Evolutionary conservation across 805 yeast species (phyloP), one percentile per base, ranked within the genome.

Genomic region (Candida vartiovaarae): DNA sequence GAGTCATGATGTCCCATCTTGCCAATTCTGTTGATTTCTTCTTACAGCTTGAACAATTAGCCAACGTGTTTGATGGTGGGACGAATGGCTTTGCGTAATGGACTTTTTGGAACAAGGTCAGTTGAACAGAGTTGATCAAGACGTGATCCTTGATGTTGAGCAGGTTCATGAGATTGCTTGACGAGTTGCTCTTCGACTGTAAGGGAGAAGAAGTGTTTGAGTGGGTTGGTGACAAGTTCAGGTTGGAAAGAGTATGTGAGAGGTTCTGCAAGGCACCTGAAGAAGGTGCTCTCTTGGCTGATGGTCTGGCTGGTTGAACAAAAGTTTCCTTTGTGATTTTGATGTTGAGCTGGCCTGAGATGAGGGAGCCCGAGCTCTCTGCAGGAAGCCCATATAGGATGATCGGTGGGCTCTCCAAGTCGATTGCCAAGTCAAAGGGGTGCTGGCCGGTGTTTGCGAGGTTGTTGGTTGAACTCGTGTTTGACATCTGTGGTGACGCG

Each of bases 341-440:
- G 38, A 93, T 64, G 32, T 74, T 73, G 39, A 93, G 65, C 8
- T 87, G 68, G 0, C 99, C 99, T 31, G 89, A 78, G 31, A 93
- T 66, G 25, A 91, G 71, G 5, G 95, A 84, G 1, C 99, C 99
- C 0, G 95, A 73, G 2, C 93, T 80, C 46, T 86, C 93, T 7
- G 65, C 62, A 3, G 90, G 84, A 1, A 74, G 64, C 0, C 99
- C 99, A 57, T 85, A 91, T 43, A 93, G 66, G 38, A 87, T 77
- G 33, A 90, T 72, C 0, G 99, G 99, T 1, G 98, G 98, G 2
- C 95, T 82, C 59, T 93, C 99, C 24, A 93, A 68, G 33, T 72
- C 71, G 31, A 90, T 72, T 1, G 79, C 59, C 9, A 86, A 62
- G 31, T 73, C 68, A 31, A 75, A 61, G 1, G 75, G 74, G 32